Percentiles rank a stretch among this genome's conserved stretches.
phyloP scores from a whole-genome alignment of 2,329 filamentous ascomycete genomes.

The Acarospora socialis region DNA sequence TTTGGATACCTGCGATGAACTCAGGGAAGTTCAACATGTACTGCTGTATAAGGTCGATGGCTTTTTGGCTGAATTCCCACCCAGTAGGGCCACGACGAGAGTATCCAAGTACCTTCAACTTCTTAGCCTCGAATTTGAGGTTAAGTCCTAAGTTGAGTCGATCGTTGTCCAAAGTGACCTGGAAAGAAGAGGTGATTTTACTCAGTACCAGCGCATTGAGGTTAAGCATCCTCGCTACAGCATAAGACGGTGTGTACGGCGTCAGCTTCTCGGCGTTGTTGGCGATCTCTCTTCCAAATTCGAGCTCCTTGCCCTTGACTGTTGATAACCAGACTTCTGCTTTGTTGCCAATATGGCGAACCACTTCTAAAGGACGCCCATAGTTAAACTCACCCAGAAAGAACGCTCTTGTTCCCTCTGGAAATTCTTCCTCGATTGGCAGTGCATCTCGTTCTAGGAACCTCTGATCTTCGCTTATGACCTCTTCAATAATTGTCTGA shows the following conservation, averaged over 20 bases:
- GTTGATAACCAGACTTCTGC: constrained; percentile 66
- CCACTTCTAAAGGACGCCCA: constrained; percentile 74
- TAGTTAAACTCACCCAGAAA: constrained; percentile 91
- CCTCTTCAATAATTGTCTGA: constrained; percentile 78
- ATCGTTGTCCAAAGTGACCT: constrained; percentile 65
- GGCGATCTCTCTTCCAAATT: constrained; percentile 68
- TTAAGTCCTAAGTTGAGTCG: constrained; percentile 88
- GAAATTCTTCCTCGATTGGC: constrained; percentile 84
- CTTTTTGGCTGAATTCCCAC: constrained; percentile 89
- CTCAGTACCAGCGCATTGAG: constrained; percentile 80
- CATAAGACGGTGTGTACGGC: constrained; percentile 72
- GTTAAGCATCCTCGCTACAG: constrained; percentile 68
- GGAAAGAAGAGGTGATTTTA: constrained; percentile 92
- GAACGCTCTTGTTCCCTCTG: constrained; percentile 67
- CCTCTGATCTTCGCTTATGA: constrained; percentile 78
- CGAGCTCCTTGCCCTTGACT: constrained; percentile 56
- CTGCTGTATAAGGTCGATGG: constrained; percentile 62
- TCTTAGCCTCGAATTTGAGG: constrained; percentile 90
- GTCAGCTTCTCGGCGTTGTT: constrained; percentile 52
- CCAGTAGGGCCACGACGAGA: constrained; percentile 73
- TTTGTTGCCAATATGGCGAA: constrained; percentile 58
- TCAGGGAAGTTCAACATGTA: constrained; percentile 94
- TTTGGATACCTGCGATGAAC: constrained; percentile 79
- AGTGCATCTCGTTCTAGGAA: constrained; percentile 85
- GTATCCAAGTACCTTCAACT: constrained; percentile 90